Evolutionary conservation across 331 rosid genomes (phyloP).

Genomic region (Quercus lobata): DNA sequence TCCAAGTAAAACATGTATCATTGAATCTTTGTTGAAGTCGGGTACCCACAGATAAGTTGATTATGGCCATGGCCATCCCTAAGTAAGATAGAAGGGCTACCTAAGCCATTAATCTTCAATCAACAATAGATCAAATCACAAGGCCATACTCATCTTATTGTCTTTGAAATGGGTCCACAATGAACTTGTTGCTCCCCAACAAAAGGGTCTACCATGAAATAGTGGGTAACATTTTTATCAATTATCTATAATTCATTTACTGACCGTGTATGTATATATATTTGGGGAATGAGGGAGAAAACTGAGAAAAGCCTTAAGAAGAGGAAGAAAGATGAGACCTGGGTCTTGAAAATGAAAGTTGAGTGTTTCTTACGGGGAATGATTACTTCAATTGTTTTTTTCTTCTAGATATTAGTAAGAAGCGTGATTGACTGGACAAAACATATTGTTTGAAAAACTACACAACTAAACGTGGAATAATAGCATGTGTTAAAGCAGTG

Average conservation of each 20-base stretch:
- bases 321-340: not conserved
- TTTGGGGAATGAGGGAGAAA: not conserved
- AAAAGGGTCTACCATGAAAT: not conserved
- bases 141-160: not conserved
- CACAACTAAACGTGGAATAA: constrained; percentile 7
- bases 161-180: not conserved
- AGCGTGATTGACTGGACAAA: constrained; percentile 60
- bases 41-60: no score
- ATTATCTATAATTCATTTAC: not conserved
- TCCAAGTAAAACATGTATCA: no score
- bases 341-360: constrained; percentile 6
- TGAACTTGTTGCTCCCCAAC: no score
- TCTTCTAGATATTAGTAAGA: constrained; percentile 17
- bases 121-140: not conserved
- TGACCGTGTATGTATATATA: not conserved
- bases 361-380: constrained; percentile 18
- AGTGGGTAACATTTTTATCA: not conserved
- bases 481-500: not conserved
- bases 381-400: not conserved
- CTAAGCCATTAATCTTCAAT: not conserved
- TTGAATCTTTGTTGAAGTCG: no score
- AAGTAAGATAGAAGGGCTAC: not conserved
- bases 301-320: not conserved
- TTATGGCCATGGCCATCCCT: no score
- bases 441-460: constrained; percentile 10